phyloP scores from a whole-genome alignment of 1,139 yeast genomes.

The Kazachstania sp. region DNA sequence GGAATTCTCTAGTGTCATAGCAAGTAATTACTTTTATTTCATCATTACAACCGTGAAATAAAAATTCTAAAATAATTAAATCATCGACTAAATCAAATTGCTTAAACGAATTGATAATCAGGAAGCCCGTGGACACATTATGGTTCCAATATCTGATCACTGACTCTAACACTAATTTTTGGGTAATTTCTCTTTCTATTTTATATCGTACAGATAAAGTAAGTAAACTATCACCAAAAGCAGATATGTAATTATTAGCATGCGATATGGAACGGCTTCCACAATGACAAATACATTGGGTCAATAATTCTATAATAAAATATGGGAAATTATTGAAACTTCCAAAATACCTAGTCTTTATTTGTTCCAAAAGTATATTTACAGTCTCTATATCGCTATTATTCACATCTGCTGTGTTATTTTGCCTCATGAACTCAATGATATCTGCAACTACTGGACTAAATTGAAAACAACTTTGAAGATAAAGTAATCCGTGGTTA shows the following conservation, averaged over 20 bases:
- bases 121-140: slow-evolving; percentile 70
- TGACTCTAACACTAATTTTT: slow-evolving; percentile 47
- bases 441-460: slow-evolving; percentile 23
- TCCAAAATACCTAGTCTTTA: slow-evolving; percentile 27
- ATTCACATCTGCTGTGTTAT: not conserved
- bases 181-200: slow-evolving; percentile 26
- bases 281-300: slow-evolving; percentile 66
- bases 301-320: slow-evolving; percentile 48
- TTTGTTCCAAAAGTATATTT: slow-evolving; percentile 26
- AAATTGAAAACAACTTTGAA: slow-evolving; percentile 29
- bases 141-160: slow-evolving; percentile 68
- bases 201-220: slow-evolving; percentile 37
- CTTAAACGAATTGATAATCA: slow-evolving; percentile 55
- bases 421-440: slow-evolving; percentile 29
- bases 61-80: slow-evolving; percentile 34
- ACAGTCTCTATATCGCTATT: slow-evolving; percentile 25
- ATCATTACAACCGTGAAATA: slow-evolving; percentile 31
- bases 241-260: slow-evolving; percentile 57
- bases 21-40: slow-evolving; percentile 30
- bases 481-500: slow-evolving; percentile 27
- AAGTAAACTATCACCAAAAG: slow-evolving; percentile 44
- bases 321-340: slow-evolving; percentile 35
- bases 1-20: slow-evolving; percentile 31
- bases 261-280: slow-evolving; percentile 88
- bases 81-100: slow-evolving; percentile 42